Conservation (phyloP, 1,139 yeast genomes). For the Ogataea hybrid region DNA sequence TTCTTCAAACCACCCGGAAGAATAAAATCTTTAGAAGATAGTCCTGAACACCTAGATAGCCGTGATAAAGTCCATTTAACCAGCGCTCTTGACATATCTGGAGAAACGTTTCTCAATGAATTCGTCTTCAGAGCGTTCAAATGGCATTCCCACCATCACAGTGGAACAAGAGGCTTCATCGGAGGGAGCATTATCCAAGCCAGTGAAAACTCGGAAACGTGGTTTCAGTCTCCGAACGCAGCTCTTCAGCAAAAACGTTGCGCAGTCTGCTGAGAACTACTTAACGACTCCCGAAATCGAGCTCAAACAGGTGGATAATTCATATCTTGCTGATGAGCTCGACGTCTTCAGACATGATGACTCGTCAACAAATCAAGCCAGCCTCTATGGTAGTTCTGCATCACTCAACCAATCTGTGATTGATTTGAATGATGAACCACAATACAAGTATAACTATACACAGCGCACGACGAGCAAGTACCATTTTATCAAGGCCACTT, state of each 20-base stretch:
- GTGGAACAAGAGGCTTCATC: slow-evolving; percentile 4
- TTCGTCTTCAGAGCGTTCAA: background rate
- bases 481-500: slow-evolving; percentile 10
- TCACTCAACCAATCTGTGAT: slow-evolving; percentile 23
- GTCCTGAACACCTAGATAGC: too few relatives aligned
- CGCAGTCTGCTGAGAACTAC: slow-evolving; percentile 22
- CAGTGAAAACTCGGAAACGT: slow-evolving; percentile 49
- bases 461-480: slow-evolving; percentile 11
- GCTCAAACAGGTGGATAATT: slow-evolving; percentile 29
- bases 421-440: slow-evolving; percentile 29
- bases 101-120: background rate
- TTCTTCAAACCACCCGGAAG: slow-evolving; percentile 1
- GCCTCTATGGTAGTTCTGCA: background rate
- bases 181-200: slow-evolving; percentile 18
- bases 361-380: slow-evolving; percentile 22
- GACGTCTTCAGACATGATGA: slow-evolving; percentile 23
- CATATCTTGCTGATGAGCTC: slow-evolving; percentile 27
- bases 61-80: too few relatives aligned
- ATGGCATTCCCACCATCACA: slow-evolving; percentile 5
- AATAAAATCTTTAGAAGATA: background rate
- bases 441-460: slow-evolving; percentile 9
- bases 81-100: background rate
- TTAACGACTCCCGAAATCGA: slow-evolving; percentile 32
- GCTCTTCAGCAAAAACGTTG: slow-evolving; percentile 50
- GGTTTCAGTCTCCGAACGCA: slow-evolving; percentile 77